Evolutionary conservation across 345 rosid species (phyloP).

Genomic region (Limnanthes douglasii): DNA sequence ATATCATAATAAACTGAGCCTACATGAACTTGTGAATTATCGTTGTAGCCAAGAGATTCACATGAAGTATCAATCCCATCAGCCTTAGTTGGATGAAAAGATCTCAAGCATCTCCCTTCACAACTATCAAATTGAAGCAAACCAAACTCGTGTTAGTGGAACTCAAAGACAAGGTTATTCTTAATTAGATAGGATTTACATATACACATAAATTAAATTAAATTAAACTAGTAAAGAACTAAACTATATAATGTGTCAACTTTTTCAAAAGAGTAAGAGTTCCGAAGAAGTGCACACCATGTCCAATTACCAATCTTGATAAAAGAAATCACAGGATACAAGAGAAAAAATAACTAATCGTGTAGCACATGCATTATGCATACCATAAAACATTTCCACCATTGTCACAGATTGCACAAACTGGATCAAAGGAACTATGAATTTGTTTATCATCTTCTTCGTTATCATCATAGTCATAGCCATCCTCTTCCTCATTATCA

Average conservation of each 20-base stretch:
- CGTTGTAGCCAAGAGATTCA: slow-evolving; percentile 36
- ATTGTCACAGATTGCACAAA: slow-evolving; percentile 63
- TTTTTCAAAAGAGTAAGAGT: slow-evolving; percentile 3
- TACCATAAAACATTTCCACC: slow-evolving; percentile 55
- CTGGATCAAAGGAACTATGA: slow-evolving; percentile 26
- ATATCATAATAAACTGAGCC: slow-evolving; percentile 7
- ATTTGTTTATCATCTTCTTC: slow-evolving; percentile 9
- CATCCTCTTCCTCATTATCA: slow-evolving; percentile 16
- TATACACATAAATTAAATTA: background rate
- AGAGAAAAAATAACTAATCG: too few species aligned
- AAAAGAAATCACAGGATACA: background rate
- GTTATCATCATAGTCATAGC: slow-evolving; percentile 12
- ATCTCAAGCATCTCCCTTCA: slow-evolving; percentile 59
- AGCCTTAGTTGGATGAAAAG: slow-evolving; percentile 45
- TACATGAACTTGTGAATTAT: slow-evolving; percentile 32
- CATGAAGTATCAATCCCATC: slow-evolving; percentile 24
- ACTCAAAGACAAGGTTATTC: background rate
- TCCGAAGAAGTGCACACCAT: too few species aligned
- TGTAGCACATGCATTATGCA: slow-evolving; percentile 6
- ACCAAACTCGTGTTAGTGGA: background rate
- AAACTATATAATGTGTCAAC: too few species aligned
- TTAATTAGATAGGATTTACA: too few species aligned
- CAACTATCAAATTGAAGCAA: slow-evolving; percentile 24
- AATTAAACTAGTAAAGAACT: slow-evolving; percentile 1
- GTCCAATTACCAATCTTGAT: background rate